Base-by-base conservation (phyloP, 2,329 filamentous ascomycete genomes). In the Penicillium sp. region DNA sequence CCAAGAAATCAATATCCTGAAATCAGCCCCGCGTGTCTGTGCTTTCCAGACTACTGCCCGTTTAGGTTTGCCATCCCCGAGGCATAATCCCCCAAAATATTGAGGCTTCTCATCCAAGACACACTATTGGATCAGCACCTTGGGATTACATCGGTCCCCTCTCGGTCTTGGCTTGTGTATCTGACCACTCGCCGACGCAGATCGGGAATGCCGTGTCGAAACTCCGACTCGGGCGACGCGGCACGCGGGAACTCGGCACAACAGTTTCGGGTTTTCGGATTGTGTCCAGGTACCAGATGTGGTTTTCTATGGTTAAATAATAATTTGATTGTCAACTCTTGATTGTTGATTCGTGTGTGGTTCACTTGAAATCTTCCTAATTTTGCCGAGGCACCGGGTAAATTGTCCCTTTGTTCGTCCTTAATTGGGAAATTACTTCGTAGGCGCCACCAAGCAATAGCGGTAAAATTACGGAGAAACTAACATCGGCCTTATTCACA, bases 201-300 rank as follows among this genome's bases (percentile, higher is more conserved):
- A 50, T 58, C 56, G 56, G 55, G 41, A 43, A 40, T 56, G 48
- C 56, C 53, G 53, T 50, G 42, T 52, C 26, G 31, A 31, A 45
- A 35, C 11, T n/a, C 50, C 51, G 44, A 48, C 42, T 55, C 51
- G 55, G 51, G 51, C 55, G 36, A 50, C 46, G 47, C 53, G 53
- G 48, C 31, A 57, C 57, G 26, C 57, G 57, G 57, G 43, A 54
- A 55, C 30, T 59, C 57, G 57, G 57, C 57, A 59, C 53, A 33
- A 36, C 44, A 11, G 17, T 53, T 48, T 48, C 41, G 44, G 30
- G 30, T 31, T 30, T 41, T 40, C 12, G 8, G n/a, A 26, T n/a
- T 7, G 22, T 30, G 10, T 31, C 30, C 10, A 12, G 10, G 30
- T 31, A 31, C 30, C 30, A 31, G 11, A 4, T 10, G 1, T 31